Base-by-base conservation (phyloP, 2,329 filamentous ascomycete species). In the Ustulina deusta region DNA sequence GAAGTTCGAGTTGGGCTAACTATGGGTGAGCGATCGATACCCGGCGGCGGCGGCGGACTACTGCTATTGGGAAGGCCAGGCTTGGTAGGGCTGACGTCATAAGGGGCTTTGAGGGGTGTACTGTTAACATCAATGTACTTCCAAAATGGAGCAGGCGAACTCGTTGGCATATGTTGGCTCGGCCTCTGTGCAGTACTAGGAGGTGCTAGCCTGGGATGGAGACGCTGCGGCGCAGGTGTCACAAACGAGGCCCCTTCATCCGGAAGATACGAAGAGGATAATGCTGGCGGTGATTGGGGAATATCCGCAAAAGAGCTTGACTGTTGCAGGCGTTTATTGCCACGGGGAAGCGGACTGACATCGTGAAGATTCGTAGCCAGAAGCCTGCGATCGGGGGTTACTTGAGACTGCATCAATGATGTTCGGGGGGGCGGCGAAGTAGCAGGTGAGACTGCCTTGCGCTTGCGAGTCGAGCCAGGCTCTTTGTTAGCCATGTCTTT, bases 91-190 rank as follows among this genome's bases (percentile, higher is more conserved):
- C 88, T 90, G 46, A 85, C 77, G 68, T 91, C 88, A 64, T 87
- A 88, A 3, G 81, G 78, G 0, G 83, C 80, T 72, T 83, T 83
- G 61, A 92, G 82, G 1, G 92, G 92, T 1, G 92, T 94, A 78
- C 89, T 93, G 29, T 88, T 87, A 66, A 93, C 87, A 71, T 94
- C 91, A 46, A 91, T 90, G 79, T 92, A 96, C 78, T 93, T 94
- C 93, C 93, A 97, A 79, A 97, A 96, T 0, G 93, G 92, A 0
- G 93, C 93, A 0, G 93, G 93, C 36, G 91, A 94, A 73, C 91
- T 93, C 52, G 93, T 94, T 38, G 93, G 92, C 87, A 95, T 93
- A 78, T 93, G 93, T 75, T 94, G 91, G 76, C 91, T 94, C 10
- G 93, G 93, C 63, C 92, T 85, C 76, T 94, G 91, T 5, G 91